phyloP scores from a whole-genome alignment of 768 basidiomycete species.

The Leccinum subgranulosum region DNA sequence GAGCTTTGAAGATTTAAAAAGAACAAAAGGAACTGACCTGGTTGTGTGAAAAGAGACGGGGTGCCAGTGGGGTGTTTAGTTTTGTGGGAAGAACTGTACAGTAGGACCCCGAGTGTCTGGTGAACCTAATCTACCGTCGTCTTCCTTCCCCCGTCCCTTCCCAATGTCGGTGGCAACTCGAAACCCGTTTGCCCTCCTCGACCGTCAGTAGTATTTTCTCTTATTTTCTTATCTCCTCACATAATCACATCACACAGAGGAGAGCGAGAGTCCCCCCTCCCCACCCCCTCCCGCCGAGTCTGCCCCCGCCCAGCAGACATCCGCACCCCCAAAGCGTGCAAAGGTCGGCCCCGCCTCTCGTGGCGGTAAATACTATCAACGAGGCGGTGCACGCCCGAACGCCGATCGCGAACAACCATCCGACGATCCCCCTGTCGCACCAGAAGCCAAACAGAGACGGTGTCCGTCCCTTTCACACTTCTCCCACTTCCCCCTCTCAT shows the following conservation, averaged over 20 bases:
- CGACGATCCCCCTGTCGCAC: slow-evolving; percentile 35
- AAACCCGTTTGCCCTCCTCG: slow-evolving; percentile 83
- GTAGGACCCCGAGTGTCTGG: slow-evolving; percentile 40
- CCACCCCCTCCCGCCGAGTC: slow-evolving; percentile 34
- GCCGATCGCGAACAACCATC: slow-evolving; percentile 37
- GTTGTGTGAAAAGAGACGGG: slow-evolving; percentile 20
- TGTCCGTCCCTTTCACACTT: slow-evolving; percentile 22
- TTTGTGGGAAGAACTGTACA: slow-evolving; percentile 39
- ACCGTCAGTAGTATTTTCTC: slow-evolving; percentile 51
- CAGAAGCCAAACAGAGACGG: slow-evolving; percentile 33
- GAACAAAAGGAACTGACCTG: slow-evolving; percentile 43
- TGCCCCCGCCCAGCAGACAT: slow-evolving; percentile 17
- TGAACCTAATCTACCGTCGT: not conserved
- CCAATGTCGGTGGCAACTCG: slow-evolving; percentile 85
- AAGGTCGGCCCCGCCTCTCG: slow-evolving; percentile 60
- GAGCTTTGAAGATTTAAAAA: not conserved
- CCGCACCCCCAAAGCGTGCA: slow-evolving; percentile 43
- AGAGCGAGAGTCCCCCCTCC: slow-evolving; percentile 41
- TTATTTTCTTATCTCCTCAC: slow-evolving; percentile 11
- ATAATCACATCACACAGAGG: slow-evolving; percentile 36
- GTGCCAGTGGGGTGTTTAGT: not conserved
- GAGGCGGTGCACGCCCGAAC: slow-evolving; percentile 53
- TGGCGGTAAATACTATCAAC: slow-evolving; percentile 65
- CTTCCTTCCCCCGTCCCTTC: slow-evolving; percentile 16
- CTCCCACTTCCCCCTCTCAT: slow-evolving; percentile 1